Conservation (phyloP, 2,329 filamentous ascomycete species). For the Colletotrichum tofieldiae region DNA sequence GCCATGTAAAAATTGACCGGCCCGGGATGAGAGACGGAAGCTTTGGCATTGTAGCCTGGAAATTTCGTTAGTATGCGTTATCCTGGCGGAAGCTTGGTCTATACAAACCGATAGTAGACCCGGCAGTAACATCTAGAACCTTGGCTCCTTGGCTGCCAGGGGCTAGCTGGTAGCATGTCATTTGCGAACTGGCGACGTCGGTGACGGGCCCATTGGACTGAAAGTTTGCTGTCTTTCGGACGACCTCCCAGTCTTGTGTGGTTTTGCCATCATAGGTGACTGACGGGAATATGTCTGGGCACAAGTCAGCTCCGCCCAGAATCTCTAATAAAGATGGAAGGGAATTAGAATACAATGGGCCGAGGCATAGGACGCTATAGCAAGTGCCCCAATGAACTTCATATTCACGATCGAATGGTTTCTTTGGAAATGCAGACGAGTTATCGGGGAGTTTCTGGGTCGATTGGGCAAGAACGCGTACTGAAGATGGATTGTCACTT, state of each 20-base stretch:
- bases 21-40: conserved; percentile 60
- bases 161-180: conserved; percentile 66
- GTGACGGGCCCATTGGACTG: conserved; percentile 66
- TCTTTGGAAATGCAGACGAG: not conserved
- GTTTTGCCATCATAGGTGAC: conserved; percentile 52
- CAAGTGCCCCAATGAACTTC: not conserved
- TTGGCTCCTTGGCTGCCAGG: conserved; percentile 60
- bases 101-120: conserved; percentile 43
- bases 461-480: not conserved
- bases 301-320: conserved; percentile 15
- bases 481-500: not conserved
- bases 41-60: conserved; percentile 52
- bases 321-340: not conserved
- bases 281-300: conserved; percentile 59
- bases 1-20: conserved; percentile 59
- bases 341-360: conserved; percentile 55
- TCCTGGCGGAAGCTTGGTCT: not conserved
- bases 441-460: not conserved
- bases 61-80: not conserved
- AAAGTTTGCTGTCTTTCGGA: conserved; percentile 65
- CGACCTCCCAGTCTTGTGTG: conserved; percentile 61
- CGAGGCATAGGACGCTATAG: conserved; percentile 46
- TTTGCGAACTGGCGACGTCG: conserved; percentile 61
- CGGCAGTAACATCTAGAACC: conserved; percentile 52
- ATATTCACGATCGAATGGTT: not conserved